These are phyloP conservation scores for Bipolaris sorokiniana DNA, from an alignment of 2,329 filamentous ascomycete species.

Conservation along the genomic window DNA sequence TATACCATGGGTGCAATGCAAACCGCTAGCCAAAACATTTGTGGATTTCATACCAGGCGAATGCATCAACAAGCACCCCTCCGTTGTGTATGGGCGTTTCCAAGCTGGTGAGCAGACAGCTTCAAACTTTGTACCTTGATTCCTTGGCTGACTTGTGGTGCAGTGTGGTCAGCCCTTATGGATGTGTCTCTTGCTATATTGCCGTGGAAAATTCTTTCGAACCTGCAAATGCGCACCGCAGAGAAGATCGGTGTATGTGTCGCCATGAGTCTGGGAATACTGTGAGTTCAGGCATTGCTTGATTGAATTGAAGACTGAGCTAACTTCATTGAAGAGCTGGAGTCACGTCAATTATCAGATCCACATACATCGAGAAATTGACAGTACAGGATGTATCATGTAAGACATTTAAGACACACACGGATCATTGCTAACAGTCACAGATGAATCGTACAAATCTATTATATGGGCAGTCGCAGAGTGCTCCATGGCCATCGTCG, in stretches of 20 bases:
- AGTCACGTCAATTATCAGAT: conserved; percentile 12
- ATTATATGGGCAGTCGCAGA: conserved; percentile 23
- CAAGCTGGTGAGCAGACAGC: conserved; percentile 16
- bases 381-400: conserved; percentile 17
- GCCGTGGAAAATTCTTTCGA: conserved; percentile 20
- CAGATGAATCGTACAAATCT: conserved; percentile 17
- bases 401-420: conserved; percentile 7
- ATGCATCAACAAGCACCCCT: conserved; percentile 18
- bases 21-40: conserved; percentile 18
- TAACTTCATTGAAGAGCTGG: conserved; percentile 14
- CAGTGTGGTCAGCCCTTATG: conserved; percentile 20
- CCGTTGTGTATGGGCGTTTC: conserved; percentile 17
- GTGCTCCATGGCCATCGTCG: conserved; percentile 18
- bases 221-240: conserved; percentile 16
- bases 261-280: conserved; percentile 20
- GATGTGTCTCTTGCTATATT: conserved; percentile 17
- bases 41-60: conserved; percentile 17
- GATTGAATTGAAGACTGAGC: neutral
- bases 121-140: neutral
- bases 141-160: conserved; percentile 4
- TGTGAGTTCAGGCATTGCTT: conserved; percentile 10
- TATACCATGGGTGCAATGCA: conserved; percentile 19
- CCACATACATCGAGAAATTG: conserved; percentile 15
- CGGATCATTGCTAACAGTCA: conserved; percentile 5
- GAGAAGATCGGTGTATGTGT: conserved; percentile 20